These are phyloP conservation scores for Besnoitia besnoiti DNA, from an alignment of 169 alveolate genomes.

Conservation along the genomic window DNA sequence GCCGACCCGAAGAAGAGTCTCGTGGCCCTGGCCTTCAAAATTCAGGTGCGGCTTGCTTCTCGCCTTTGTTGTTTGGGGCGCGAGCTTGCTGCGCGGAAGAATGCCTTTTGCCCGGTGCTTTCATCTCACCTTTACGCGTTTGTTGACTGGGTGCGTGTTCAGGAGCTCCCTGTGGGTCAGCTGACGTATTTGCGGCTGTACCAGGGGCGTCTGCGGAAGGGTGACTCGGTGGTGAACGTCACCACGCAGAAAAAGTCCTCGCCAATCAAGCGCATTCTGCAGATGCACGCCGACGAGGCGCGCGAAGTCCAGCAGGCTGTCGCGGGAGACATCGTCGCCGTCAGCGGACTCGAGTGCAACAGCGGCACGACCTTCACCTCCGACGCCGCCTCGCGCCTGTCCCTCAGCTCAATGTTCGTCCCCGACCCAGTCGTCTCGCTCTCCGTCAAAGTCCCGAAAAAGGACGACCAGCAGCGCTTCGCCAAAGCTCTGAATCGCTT, in stretches of 20 bases:
- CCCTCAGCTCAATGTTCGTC: conserved; percentile 89
- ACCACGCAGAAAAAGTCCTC: conserved; percentile 77
- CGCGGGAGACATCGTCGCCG: conserved; percentile 97
- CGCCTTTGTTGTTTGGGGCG: neutral
- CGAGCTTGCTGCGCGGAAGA: neutral
- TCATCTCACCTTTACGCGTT: neutral
- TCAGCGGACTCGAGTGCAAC: conserved; percentile 92
- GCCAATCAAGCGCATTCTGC: conserved; percentile 76
- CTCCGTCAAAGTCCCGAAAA: conserved; percentile 84
- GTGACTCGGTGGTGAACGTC: conserved; percentile 80
- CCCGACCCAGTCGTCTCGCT: conserved; percentile 95
- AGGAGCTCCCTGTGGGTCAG: conserved; percentile 85
- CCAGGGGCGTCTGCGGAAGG: conserved; percentile 88
- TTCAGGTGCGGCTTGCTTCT: conserved; percentile 82
- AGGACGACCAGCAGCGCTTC: conserved; percentile 79
- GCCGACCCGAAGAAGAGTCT: conserved; percentile 85
- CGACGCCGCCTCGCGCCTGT: conserved; percentile 76
- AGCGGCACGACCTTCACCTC: conserved; percentile 73
- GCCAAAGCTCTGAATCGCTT: conserved; percentile 91
- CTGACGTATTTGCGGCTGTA: conserved; percentile 92
- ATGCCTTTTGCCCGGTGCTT: neutral
- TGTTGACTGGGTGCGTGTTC: neutral
- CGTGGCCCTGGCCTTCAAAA: conserved; percentile 93
- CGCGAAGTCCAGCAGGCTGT: conserved; percentile 90
- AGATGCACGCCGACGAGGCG: conserved; percentile 95